Conservation (phyloP, 2,329 filamentous ascomycete genomes). For the Zasmidium cellare region DNA sequence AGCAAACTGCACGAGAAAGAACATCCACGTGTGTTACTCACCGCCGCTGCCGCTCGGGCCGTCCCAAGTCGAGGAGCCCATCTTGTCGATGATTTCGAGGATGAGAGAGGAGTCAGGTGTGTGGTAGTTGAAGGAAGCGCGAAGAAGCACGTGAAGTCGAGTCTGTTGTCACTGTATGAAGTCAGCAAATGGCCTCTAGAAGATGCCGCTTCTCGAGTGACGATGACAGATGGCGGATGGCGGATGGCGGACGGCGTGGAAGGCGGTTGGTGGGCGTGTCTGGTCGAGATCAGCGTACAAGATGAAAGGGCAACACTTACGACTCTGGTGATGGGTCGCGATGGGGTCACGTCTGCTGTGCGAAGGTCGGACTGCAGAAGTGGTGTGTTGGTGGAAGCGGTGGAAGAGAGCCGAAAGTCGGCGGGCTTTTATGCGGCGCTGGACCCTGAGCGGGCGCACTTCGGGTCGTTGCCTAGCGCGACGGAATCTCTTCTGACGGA, state of each 20-base stretch:
- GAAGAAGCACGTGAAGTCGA: background rate
- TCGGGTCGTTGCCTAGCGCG: too few relatives aligned
- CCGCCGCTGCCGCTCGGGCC: background rate
- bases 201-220: background rate
- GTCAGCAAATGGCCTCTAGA: background rate
- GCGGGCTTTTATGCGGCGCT: background rate
- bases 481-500: background rate
- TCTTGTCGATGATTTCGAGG: slow-evolving; percentile 1
- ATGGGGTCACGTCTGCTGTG: background rate
- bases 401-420: background rate
- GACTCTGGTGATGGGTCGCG: background rate
- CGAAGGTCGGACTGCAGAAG: slow-evolving; percentile 2
- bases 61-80: slow-evolving; percentile 28
- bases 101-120: too few relatives aligned
- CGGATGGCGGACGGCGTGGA: too few relatives aligned
- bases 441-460: background rate
- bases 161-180: background rate
- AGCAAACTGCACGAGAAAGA: background rate
- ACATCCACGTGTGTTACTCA: too few relatives aligned
- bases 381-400: background rate
- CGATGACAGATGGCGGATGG: background rate
- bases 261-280: too few relatives aligned
- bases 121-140: too few relatives aligned
- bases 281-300: too few relatives aligned
- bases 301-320: too few relatives aligned